A percentile compares a stretch with the other conserved stretches of the same genome.
phyloP scores from a whole-genome alignment of 192 early-diverging fungal species.

The Coemansia sp. region DNA sequence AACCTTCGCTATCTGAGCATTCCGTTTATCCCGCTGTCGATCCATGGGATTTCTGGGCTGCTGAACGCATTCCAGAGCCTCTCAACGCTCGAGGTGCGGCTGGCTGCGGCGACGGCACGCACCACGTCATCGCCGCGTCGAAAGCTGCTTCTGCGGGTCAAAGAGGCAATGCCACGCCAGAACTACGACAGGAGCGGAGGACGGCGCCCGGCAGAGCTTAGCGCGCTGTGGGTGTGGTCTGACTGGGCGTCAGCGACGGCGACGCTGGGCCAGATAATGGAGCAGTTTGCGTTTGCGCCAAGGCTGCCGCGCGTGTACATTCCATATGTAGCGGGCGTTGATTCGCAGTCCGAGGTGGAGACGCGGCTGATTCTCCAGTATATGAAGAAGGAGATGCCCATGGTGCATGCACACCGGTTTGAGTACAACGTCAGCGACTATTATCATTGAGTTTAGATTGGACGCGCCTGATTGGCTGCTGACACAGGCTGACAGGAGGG shows the following conservation, averaged over 20 bases:
- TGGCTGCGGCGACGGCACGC: conserved; percentile 25
- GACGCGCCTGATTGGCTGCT: background rate
- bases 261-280: conserved; percentile 43
- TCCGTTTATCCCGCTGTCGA: conserved; percentile 47
- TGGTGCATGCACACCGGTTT: conserved; percentile 39
- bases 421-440: conserved; percentile 46
- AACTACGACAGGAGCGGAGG: conserved; percentile 13
- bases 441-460: conserved; percentile 11
- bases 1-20: conserved; percentile 53
- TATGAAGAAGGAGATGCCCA: conserved; percentile 50
- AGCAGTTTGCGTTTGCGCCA: conserved; percentile 37
- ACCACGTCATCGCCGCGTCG: conserved; percentile 42
- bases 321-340: conserved; percentile 38
- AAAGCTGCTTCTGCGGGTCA: conserved; percentile 46
- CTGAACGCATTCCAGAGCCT: conserved; percentile 39
- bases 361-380: conserved; percentile 49
- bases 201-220: conserved; percentile 38
- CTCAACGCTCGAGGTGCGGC: conserved; percentile 44
- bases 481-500: background rate
- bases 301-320: conserved; percentile 43
- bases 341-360: conserved; percentile 47
- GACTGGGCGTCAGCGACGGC: conserved; percentile 51
- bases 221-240: conserved; percentile 48
- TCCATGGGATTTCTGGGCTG: conserved; percentile 46
- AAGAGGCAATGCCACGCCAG: conserved; percentile 36